Evolutionary conservation across 768 basidiomycete genomes (phyloP), one percentile per base, ranked within the genome.

Genomic region (Lentinula lateritia): DNA sequence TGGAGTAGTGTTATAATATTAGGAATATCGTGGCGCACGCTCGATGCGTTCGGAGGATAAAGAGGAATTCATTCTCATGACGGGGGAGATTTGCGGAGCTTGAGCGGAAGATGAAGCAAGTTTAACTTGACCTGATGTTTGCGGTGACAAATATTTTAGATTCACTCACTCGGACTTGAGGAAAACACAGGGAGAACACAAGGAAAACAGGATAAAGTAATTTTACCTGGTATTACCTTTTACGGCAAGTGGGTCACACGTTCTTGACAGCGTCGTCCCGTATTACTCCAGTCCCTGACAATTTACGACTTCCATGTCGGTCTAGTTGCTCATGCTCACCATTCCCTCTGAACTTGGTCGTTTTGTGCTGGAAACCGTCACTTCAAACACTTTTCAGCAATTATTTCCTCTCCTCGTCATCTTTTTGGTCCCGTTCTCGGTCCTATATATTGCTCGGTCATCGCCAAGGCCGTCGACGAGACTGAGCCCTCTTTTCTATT

Each of bases 391-490:
- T 10, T 78, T 85, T 66, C 77, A 78, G 58, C 89, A 90, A 72
- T 68, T 83, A 42, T 82, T 80, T 20, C 87, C 87, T 12, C 72
- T 89, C 42, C 13, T 83, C 60, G 68, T 85, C 59, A 68, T 90
- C 66, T 64, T 90, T 62, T 66, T 70, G 62, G 62, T 71, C 38
- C 72, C 69, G 36, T 65, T 71, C 38, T 63, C 72, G 57, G 64
- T 70, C 23, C 66, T 65, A 20, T 58, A 63, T 36, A 52, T 73
- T 50, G 56, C 65, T 46, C 63, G 35, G 55, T 71, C 52, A 68
- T 70, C 23, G 72, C 69, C 68, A 72, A 65, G 61, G 66, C 70
- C 53, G 68, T 70, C 18, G 72, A 69, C 68, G 71, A 65, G 61
- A 65, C 67, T 64, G 63, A 69, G 62, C 67, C 64, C 61, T 62